Evolutionary conservation across 306 rosid species (phyloP), one percentile per base, ranked within the genome.

Genomic region (Oxytropis ochrocephala): DNA sequence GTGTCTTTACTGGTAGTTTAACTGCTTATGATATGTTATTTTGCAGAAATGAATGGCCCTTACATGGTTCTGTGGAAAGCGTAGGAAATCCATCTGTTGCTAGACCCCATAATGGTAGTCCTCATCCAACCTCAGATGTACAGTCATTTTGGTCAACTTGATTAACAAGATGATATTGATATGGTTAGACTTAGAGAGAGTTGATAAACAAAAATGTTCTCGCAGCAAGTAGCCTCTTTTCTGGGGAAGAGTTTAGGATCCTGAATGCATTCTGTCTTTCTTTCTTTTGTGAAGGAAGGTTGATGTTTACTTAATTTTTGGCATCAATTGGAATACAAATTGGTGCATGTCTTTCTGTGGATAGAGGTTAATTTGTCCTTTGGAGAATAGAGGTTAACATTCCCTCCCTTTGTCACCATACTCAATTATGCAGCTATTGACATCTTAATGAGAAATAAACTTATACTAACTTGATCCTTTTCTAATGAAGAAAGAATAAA

Each of bases 141-240:
- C 86, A 88, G 82, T 83, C 96, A 21, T 88, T 75, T 69, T 91
- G 96, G 97, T 85, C 82, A 67, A 67, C 88, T 80, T 69, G 86
- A 79, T 83, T 81, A 69, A 56, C 66, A 77, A 84, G 46, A 76
- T 69, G 61, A 53, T 67, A 73, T 54, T 72, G 67, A 76, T 46
- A 79, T 64, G 74, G 72, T 71, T 68, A 4, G 84, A 71, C 70
- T 71, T 68, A 4, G 84, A 76, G 82, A 78, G 75, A 80, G 79
- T 64, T 67, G 43, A 49, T 42, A 63, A 75, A 71, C 73, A 79
- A 27, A 79, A 81, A 77, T 80, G 74, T 83, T 81, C 76, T 81
- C 69, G 78, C 74, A 80, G 85, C 78, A 77, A 76, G 77, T 64
- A 76, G 84, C 84, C 86, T 87, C 81, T 80, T 52, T 65, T 65